Percentiles rank a stretch among this genome's conserved stretches.
Evolutionary conservation across 768 basidiomycete genomes (phyloP).

Genomic region (Boletus pseudo-olivaceus): DNA sequence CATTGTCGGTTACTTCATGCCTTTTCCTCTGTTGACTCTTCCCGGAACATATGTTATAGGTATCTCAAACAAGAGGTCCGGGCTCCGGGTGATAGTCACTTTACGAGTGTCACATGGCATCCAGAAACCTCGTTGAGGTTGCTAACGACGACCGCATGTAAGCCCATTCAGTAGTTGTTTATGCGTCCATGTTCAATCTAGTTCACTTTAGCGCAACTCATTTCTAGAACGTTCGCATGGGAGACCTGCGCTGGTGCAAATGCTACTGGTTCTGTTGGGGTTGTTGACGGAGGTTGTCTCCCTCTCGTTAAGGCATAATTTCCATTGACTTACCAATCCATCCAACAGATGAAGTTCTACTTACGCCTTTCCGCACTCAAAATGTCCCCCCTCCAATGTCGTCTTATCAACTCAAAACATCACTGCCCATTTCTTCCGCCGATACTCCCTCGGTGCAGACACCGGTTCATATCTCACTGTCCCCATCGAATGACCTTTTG

Average conservation of each 20-base stretch:
- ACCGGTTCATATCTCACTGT: slow-evolving; percentile 69
- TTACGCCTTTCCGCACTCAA: slow-evolving; percentile 92
- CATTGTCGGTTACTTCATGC: neutral
- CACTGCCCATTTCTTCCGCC: slow-evolving; percentile 2
- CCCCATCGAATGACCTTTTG: slow-evolving; percentile 51
- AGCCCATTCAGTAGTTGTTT: slow-evolving; percentile 20
- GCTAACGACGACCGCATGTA: slow-evolving; percentile 65
- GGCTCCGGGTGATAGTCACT: slow-evolving; percentile 49
- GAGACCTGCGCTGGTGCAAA: slow-evolving; percentile 73
- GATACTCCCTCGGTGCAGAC: slow-evolving; percentile 13
- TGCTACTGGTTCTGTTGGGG: slow-evolving; percentile 84
- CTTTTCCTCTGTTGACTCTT: slow-evolving; percentile 5
- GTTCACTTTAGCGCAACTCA: slow-evolving; percentile 41
- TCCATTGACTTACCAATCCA: neutral
- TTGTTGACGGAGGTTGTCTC: slow-evolving; percentile 82
- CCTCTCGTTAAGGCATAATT: neutral
- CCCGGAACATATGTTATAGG: slow-evolving; percentile 38
- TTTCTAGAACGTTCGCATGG: slow-evolving; percentile 69
- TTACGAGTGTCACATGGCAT: slow-evolving; percentile 83
- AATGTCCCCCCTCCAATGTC: slow-evolving; percentile 99
- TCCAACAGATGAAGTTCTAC: slow-evolving; percentile 58
- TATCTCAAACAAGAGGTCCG: slow-evolving; percentile 90
- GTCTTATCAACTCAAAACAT: slow-evolving; percentile 45
- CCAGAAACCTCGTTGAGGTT: slow-evolving; percentile 71
- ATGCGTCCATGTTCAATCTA: slow-evolving; percentile 1